Evolutionary conservation across 495 filamentous ascomycete species (phyloP).

Genomic region (Aspergillus nidulans): DNA sequence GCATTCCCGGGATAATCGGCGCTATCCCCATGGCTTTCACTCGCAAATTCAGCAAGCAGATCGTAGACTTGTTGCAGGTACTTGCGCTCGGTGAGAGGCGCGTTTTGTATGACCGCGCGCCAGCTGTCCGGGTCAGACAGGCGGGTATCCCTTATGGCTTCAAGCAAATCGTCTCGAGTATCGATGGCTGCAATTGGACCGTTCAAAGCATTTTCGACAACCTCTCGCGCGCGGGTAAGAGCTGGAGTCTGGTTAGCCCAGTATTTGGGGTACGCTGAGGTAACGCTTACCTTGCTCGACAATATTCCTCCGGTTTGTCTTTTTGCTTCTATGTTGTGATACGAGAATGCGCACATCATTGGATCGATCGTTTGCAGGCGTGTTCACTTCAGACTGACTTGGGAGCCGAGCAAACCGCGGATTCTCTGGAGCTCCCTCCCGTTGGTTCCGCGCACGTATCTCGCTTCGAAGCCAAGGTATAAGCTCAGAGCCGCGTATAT

Average conservation of each 20-base stretch:
- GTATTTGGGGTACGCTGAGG: not conserved
- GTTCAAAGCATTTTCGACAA: conserved; percentile 61
- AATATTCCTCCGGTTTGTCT: conserved; percentile 78
- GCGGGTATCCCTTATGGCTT: conserved; percentile 67
- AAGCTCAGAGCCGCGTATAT: conserved; percentile 70
- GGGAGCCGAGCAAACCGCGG: conserved; percentile 43
- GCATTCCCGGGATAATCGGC: conserved; percentile 55
- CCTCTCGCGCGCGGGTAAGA: conserved; percentile 55
- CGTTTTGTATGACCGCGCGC: conserved; percentile 74
- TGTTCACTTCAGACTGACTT: conserved; percentile 38
- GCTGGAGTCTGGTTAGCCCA: conserved; percentile 36
- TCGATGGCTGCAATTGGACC: conserved; percentile 87
- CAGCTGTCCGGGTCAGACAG: conserved; percentile 83
- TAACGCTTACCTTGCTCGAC: conserved; percentile 62
- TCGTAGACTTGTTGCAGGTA: conserved; percentile 87
- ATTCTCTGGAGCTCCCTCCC: conserved; percentile 46
- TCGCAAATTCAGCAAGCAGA: conserved; percentile 59
- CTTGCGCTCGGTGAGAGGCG: conserved; percentile 70
- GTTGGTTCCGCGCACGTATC: conserved; percentile 69
- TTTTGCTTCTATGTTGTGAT: conserved; percentile 79
- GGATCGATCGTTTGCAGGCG: conserved; percentile 41
- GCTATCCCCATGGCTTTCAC: conserved; percentile 43
- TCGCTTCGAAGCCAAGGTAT: conserved; percentile 77
- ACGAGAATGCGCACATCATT: conserved; percentile 80
- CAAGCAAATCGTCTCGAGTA: conserved; percentile 79